Conservation (phyloP, 352 stramenopile species). For the Phytopythium kandeliae region DNA sequence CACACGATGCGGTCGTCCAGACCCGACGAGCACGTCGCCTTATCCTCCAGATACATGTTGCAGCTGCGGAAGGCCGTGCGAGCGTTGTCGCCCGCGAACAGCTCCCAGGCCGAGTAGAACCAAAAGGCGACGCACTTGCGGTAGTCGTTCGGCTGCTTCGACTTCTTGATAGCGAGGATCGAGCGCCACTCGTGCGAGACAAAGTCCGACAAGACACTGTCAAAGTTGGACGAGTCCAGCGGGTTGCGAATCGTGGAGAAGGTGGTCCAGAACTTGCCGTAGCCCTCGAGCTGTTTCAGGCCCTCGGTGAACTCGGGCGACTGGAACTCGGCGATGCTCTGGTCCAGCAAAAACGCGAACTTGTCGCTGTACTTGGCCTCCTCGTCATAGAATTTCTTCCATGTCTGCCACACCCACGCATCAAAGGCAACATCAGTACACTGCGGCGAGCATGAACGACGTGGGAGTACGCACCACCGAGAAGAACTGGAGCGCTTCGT, state of each 20-base stretch:
- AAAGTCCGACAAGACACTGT: slow-evolving; percentile 61
- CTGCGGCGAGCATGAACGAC: too few relatives aligned
- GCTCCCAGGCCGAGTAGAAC: slow-evolving; percentile 84
- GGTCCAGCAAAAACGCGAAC: slow-evolving; percentile 74
- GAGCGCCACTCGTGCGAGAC: slow-evolving; percentile 70
- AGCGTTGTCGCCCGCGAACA: slow-evolving; percentile 72
- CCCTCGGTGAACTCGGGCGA: slow-evolving; percentile 61
- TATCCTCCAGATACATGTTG: slow-evolving; percentile 85
- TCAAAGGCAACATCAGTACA: too few relatives aligned
- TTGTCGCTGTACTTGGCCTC: slow-evolving; percentile 86
- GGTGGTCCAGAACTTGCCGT: slow-evolving; percentile 83
- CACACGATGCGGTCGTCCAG: slow-evolving; percentile 6
- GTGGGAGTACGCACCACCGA: slow-evolving; percentile 61
- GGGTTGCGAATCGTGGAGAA: slow-evolving; percentile 72
- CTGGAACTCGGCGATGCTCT: slow-evolving; percentile 57
- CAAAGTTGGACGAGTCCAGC: slow-evolving; percentile 65
- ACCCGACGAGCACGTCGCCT: slow-evolving; percentile 25
- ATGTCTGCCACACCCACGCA: slow-evolving; percentile 31
- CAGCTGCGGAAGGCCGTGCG: slow-evolving; percentile 70
- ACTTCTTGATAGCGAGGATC: slow-evolving; percentile 79
- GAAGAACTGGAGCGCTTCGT: slow-evolving; percentile 79
- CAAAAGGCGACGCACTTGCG: slow-evolving; percentile 85
- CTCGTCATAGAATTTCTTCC: slow-evolving; percentile 87
- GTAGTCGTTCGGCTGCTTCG: slow-evolving; percentile 81
- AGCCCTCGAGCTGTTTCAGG: slow-evolving; percentile 70